A percentile compares a stretch with the other conserved stretches of the same genome.
phyloP scores from a whole-genome alignment of 2,329 filamentous ascomycete genomes.

The Fusarium veterinarium region DNA sequence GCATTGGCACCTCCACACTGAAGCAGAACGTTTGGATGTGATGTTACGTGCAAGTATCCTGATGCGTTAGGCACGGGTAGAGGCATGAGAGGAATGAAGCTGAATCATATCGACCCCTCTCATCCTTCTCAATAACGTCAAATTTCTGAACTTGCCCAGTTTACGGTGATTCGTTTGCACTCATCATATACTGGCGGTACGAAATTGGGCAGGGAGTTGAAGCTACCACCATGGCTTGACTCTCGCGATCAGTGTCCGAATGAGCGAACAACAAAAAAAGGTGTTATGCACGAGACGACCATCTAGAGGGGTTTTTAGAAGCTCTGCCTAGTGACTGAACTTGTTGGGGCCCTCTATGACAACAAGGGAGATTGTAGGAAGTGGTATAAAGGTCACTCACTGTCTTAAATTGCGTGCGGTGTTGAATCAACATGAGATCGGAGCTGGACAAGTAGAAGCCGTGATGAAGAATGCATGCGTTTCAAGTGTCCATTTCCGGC shows the following conservation, averaged over 20 bases:
- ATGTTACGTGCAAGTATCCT: slow-evolving; percentile 1
- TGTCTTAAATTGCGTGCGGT: neutral
- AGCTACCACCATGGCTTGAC: neutral
- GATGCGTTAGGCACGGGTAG: slow-evolving; percentile 18
- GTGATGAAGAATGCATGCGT: slow-evolving; percentile 25
- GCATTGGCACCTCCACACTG: neutral
- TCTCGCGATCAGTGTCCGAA: neutral
- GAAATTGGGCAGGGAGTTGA: neutral
- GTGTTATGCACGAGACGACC: slow-evolving; percentile 4
- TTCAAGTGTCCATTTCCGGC: slow-evolving; percentile 26
- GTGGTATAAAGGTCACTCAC: neutral
- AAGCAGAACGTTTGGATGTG: neutral
- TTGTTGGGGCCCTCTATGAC: neutral
- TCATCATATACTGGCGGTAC: neutral
- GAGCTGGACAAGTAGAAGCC: slow-evolving; percentile 3
- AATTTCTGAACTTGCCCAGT: neutral
- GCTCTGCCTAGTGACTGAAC: neutral
- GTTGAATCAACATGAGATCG: slow-evolving; percentile 21
- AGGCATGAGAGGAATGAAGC: slow-evolving; percentile 18
- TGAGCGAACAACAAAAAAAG: neutral
- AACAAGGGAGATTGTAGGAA: neutral
- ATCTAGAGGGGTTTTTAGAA: neutral
- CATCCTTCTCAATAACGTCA: neutral
- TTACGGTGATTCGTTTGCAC: neutral
- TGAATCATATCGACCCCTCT: neutral